Percentiles rank a stretch among this genome's conserved stretches.
phyloP scores from a whole-genome alignment of 805 yeast species.

The Isabelozyma pseudorhagii region DNA sequence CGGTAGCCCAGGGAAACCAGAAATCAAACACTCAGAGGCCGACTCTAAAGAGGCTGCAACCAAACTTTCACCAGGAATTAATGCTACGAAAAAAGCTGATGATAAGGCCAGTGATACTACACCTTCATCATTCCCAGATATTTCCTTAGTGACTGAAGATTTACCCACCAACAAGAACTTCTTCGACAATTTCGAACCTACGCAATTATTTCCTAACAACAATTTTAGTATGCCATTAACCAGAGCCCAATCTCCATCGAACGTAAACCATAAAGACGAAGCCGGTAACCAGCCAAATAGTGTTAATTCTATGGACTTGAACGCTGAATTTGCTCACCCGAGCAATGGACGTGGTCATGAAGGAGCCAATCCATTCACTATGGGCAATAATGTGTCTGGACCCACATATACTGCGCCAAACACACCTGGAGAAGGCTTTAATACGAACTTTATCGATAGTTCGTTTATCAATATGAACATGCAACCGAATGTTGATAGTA shows the following conservation, averaged over 20 bases:
- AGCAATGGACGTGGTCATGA: background rate
- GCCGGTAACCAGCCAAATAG: background rate
- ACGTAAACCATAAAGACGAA: background rate
- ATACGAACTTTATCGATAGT: conserved; percentile 39
- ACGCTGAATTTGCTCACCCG: background rate
- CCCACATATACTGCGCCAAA: conserved; percentile 1
- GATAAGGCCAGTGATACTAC: conserved; percentile 21
- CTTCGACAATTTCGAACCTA: conserved; percentile 53
- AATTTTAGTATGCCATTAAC: conserved; percentile 34
- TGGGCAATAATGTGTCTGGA: conserved; percentile 1
- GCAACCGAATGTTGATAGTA: conserved; percentile 30
- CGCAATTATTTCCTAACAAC: conserved; percentile 50
- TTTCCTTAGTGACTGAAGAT: conserved; percentile 53
- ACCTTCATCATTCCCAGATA: conserved; percentile 46
- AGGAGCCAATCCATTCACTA: background rate
- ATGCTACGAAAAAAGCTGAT: background rate
- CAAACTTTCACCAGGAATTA: background rate
- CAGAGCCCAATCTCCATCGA: conserved; percentile 33
- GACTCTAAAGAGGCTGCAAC: conserved; percentile 2
- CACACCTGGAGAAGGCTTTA: conserved; percentile 24
- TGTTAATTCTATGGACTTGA: background rate
- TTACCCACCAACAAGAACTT: conserved; percentile 45
- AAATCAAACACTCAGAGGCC: background rate
- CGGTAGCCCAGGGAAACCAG: background rate
- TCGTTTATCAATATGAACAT: conserved; percentile 42